Evolutionary conservation across 2,329 filamentous ascomycete genomes (phyloP), one percentile per base, ranked within the genome.

Genomic region (Biscogniauxia sp.): DNA sequence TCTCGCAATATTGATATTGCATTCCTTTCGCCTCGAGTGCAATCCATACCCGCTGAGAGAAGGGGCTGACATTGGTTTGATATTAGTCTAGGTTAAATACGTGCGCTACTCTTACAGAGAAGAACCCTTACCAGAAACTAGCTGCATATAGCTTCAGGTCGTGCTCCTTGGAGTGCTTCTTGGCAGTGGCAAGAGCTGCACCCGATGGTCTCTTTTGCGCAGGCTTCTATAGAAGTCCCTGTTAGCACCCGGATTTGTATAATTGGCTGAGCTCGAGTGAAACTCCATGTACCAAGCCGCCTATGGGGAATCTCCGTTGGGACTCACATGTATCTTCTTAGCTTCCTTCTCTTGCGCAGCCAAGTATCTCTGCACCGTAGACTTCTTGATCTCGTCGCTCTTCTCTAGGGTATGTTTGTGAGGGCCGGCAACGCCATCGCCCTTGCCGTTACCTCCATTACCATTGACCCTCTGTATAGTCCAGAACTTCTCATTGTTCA

Each of bases 1-100:
- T 87, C 75, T 96, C 92, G 68, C 92, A 88, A 75, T 96, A 96
- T 72, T 96, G 91, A 72, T 96, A 96, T 45, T 84, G 79, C 8
- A 95, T 81, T 19, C 85, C 83, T 73, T 95, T 95, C 68, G 88
- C 81, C 74, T 96, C 92, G 41, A 96, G 81, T 0, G 92, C 90
- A 65, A 96, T 95, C 92, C 92, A 96, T 25, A 95, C 90, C 19
- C 92, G 86, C 72, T 96, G 92, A 1, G 92, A 92, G 72, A 94
- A 95, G 25, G 92, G 92, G 70, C 89, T 91, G 52, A 7, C 26
- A 13, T 45, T 45, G 15, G 55, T 37, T 54, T 25, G n/a, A 51
- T 49, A 45, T 51, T 61, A 54, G 68, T 66, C 69, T 37, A 70
- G 2, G 23, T 23, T 23, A 5, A 63, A 53, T 56, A 20, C 20